These are phyloP conservation scores for Blastobotrys persicus DNA, from an alignment of 1,139 yeast genomes.

Conservation along the genomic window DNA sequence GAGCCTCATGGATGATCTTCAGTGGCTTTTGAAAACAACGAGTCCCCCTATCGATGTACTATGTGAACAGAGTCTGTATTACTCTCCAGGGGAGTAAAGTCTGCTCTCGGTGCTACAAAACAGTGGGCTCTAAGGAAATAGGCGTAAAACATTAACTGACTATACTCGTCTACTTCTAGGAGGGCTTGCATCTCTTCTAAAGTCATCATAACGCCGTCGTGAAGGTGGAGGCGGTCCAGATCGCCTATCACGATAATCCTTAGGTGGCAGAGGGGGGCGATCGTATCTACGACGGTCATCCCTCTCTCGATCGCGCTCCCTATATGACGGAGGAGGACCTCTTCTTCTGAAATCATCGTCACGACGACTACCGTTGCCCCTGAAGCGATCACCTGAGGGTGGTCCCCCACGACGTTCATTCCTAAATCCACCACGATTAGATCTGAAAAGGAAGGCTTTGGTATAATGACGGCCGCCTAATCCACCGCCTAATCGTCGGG, in stretches of 20 bases:
- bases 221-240: slow-evolving; percentile 1
- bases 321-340: slow-evolving; percentile 5
- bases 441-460: slow-evolving; percentile 24
- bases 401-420: slow-evolving; percentile 17
- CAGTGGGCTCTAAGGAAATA: too few species aligned
- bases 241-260: background rate
- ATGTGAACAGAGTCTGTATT: too few species aligned
- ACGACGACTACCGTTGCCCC: slow-evolving; percentile 18
- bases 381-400: slow-evolving; percentile 16
- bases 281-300: slow-evolving; percentile 13
- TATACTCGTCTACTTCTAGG: slow-evolving; percentile 1
- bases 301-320: slow-evolving; percentile 14
- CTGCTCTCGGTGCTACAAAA: too few species aligned
- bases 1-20: too few species aligned
- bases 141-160: too few species aligned
- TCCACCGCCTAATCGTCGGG: slow-evolving; percentile 75
- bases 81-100: too few species aligned
- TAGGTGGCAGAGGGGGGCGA: background rate
- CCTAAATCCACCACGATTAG: slow-evolving; percentile 9
- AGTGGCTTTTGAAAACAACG: too few species aligned
- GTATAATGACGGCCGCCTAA: slow-evolving; percentile 60
- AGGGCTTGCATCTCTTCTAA: slow-evolving; percentile 4
- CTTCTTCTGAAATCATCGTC: slow-evolving; percentile 13
- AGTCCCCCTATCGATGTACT: too few species aligned
- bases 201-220: background rate